Conservation (phyloP, 441 rosid species). For the Erysimum cheiri region DNA sequence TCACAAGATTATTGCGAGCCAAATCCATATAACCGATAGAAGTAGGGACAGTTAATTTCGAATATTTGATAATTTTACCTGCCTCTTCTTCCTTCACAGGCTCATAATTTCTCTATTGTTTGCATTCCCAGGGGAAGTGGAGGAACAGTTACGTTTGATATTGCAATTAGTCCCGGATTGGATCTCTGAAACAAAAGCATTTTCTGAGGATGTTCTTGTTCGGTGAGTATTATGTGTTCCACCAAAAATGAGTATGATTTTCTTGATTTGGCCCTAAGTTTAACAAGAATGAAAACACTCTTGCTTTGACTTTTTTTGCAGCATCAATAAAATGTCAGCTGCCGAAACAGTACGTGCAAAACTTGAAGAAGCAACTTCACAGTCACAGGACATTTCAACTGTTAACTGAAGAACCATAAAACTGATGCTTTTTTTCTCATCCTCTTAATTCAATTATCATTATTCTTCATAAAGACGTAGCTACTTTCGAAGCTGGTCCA, state of each 20-base stretch:
- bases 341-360: conserved; percentile 48
- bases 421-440: background rate
- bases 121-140: conserved; percentile 70
- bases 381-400: conserved; percentile 20
- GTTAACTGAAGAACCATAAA: conserved; percentile 20
- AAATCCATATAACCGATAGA: conserved; percentile 64
- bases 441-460: background rate
- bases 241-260: conserved; percentile 1
- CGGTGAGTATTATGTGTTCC: conserved; percentile 53
- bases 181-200: conserved; percentile 69
- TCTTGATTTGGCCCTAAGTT: conserved; percentile 3
- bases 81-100: background rate
- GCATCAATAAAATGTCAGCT: conserved; percentile 54
- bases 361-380: conserved; percentile 57
- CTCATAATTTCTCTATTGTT: conserved; percentile 33
- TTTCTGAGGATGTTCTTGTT: conserved; percentile 64
- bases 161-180: conserved; percentile 84
- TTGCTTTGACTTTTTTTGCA: conserved; percentile 41
- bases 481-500: background rate
- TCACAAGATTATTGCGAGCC: conserved; percentile 67
- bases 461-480: background rate
- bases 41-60: conserved; percentile 51
- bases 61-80: background rate
- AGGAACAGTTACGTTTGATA: conserved; percentile 71
- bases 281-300: background rate